A percentile compares a stretch with the other conserved stretches of the same genome.
Conservation (phyloP, 257 asterid species). For the Fraxinus excelsior region DNA sequence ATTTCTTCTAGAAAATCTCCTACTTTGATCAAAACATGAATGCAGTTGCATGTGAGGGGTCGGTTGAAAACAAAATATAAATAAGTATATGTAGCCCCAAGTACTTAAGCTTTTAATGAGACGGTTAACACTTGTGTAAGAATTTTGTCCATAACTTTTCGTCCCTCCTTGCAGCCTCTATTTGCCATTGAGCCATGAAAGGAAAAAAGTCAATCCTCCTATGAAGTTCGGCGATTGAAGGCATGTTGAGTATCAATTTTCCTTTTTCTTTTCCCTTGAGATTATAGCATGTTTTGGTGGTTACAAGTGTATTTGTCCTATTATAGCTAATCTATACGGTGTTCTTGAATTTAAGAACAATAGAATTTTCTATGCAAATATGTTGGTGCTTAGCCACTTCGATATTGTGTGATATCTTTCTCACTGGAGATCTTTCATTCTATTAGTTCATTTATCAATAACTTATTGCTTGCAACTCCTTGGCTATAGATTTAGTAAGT, state of each 20-base stretch:
- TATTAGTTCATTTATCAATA: no score
- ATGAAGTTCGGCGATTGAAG: constrained; percentile 15
- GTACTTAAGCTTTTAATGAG: neutral
- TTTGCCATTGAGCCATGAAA: constrained; percentile 55
- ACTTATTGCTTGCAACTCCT: neutral
- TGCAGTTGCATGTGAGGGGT: neutral
- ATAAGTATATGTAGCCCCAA: neutral
- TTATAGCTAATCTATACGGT: neutral
- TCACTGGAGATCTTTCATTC: neutral
- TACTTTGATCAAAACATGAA: neutral
- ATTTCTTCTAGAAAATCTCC: no score
- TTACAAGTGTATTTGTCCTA: constrained; percentile 1
- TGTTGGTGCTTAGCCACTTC: neutral
- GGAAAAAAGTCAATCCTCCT: constrained; percentile 21
- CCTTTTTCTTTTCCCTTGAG: constrained; percentile 22
- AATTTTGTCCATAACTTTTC: constrained; percentile 5
- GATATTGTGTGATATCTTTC: neutral
- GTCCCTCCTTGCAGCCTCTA: constrained; percentile 48
- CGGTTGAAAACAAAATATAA: neutral
- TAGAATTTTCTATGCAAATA: neutral
- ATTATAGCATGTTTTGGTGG: constrained; percentile 15
- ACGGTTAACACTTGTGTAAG: neutral
- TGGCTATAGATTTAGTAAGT: no score
- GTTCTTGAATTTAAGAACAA: constrained; percentile 23
- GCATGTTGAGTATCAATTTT: constrained; percentile 14